These are phyloP conservation scores for Botryotinia convoluta DNA, from an alignment of 2,329 filamentous ascomycete species.

Conservation along the genomic window DNA sequence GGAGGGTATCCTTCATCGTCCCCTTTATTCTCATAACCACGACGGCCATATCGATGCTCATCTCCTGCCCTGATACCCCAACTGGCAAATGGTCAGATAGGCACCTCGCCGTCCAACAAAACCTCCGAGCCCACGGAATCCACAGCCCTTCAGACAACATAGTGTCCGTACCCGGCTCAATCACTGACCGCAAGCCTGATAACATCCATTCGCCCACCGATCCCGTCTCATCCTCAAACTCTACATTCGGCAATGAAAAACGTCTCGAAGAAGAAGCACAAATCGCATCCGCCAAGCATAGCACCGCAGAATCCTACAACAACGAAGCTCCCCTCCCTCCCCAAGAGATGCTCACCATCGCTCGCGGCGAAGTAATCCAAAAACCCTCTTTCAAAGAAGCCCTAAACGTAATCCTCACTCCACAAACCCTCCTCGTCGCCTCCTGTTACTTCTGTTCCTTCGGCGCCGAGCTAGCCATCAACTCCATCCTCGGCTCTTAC, in stretches of 20 bases:
- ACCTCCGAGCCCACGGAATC: constrained; percentile 47
- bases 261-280: constrained; percentile 49
- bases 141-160: constrained; percentile 38
- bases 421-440: constrained; percentile 55
- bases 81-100: constrained; percentile 79
- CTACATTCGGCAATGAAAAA: constrained; percentile 38
- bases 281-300: constrained; percentile 43
- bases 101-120: constrained; percentile 43
- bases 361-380: constrained; percentile 50
- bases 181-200: constrained; percentile 26
- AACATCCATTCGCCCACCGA: constrained; percentile 1
- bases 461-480: constrained; percentile 61
- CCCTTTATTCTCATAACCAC: constrained; percentile 72
- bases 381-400: constrained; percentile 56
- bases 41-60: constrained; percentile 65
- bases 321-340: constrained; percentile 48
- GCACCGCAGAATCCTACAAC: constrained; percentile 31
- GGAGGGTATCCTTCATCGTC: constrained; percentile 82
- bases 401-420: constrained; percentile 47
- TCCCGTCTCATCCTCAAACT: not conserved
- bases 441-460: constrained; percentile 62
- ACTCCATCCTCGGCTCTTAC: constrained; percentile 57
- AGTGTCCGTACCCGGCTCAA: constrained; percentile 36
- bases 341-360: constrained; percentile 51
- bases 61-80: constrained; percentile 78